Conservation (phyloP, 306 rosid genomes). For the Corylus heterophylla region DNA sequence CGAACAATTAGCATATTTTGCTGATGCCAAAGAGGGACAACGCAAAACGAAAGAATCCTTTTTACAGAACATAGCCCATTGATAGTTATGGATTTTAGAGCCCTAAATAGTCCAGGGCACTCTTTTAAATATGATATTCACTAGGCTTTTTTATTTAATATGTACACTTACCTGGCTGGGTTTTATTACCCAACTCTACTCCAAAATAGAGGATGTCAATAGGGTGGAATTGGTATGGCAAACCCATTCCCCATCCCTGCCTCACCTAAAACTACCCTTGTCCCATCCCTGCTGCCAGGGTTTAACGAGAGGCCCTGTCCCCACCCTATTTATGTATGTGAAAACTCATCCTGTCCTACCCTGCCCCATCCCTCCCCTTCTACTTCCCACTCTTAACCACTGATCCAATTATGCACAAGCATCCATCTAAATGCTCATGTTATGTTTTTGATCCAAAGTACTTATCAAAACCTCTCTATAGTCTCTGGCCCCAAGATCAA, state of each 20-base stretch:
- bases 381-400: neutral
- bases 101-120: neutral
- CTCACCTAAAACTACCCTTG: no score
- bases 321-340: neutral
- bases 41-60: neutral
- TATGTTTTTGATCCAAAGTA: neutral
- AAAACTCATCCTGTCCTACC: neutral
- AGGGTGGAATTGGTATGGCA: no score
- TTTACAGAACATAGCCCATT: neutral
- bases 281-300: no score
- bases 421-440: neutral
- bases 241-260: no score
- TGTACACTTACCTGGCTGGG: no score
- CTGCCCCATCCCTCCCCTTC: neutral
- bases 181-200: no score
- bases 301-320: no score
- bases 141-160: no score
- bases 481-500: neutral
- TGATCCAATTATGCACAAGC: neutral
- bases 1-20: neutral
- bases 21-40: neutral
- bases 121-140: neutral
- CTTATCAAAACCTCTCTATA: neutral
- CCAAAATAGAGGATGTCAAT: no score
- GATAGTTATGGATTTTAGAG: neutral